These are phyloP conservation scores for Psilocybe tampanensis DNA, from an alignment of 768 basidiomycete genomes.

Conservation along the genomic window DNA sequence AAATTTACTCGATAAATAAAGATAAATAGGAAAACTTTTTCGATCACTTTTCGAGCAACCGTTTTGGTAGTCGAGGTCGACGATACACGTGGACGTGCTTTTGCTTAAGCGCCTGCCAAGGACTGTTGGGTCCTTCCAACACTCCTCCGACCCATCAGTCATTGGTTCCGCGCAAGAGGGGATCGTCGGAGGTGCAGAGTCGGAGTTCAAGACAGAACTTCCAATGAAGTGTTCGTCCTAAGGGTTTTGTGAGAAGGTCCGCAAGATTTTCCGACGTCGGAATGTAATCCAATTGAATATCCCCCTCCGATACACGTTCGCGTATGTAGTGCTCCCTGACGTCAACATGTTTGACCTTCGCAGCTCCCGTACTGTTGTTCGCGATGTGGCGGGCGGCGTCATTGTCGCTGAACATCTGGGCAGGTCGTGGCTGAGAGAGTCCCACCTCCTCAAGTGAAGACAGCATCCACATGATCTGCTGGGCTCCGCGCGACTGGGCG, in stretches of 20 bases:
- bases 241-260: conserved; percentile 6
- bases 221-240: conserved; percentile 6
- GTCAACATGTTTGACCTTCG: conserved; percentile 13
- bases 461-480: conserved; percentile 35
- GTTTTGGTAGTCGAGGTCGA: too few species aligned
- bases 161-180: background rate
- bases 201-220: background rate
- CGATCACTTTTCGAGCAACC: too few species aligned
- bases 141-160: conserved; percentile 4
- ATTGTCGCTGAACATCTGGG: conserved; percentile 31
- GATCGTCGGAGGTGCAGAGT: background rate
- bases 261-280: conserved; percentile 4
- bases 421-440: conserved; percentile 13
- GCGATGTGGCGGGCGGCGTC: background rate
- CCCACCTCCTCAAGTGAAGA: conserved; percentile 26
- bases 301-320: background rate
- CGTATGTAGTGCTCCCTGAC: conserved; percentile 10
- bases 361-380: conserved; percentile 1
- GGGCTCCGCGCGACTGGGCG: conserved; percentile 26
- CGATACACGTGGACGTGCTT: background rate
- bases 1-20: too few species aligned
- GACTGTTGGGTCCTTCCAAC: background rate
- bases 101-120: background rate
- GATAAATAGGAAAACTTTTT: too few species aligned
- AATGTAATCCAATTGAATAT: conserved; percentile 2